Conservation (phyloP, 257 asterid genomes). For the Nicotiana otophora region DNA sequence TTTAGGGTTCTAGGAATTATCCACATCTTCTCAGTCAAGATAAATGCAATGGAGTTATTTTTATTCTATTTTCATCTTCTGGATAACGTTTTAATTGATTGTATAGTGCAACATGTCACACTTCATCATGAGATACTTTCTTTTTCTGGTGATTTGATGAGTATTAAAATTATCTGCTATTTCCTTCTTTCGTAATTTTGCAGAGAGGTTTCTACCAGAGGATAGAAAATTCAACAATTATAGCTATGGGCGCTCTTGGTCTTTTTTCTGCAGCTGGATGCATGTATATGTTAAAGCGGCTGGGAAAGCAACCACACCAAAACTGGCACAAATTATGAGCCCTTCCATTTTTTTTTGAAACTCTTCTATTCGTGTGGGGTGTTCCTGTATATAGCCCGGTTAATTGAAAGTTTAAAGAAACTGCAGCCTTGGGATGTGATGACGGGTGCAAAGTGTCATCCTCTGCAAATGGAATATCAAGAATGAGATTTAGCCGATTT, state of each 20-base stretch:
- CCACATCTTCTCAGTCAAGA: neutral
- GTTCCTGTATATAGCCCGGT: neutral
- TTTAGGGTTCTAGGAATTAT: neutral
- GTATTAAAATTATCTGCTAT: neutral
- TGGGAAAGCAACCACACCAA: slow-evolving; percentile 72
- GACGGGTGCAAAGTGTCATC: neutral
- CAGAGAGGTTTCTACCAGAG: slow-evolving; percentile 58
- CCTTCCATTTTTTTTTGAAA: neutral
- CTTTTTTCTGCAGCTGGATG: slow-evolving; percentile 71
- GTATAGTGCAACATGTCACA: neutral
- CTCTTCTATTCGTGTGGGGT: neutral
- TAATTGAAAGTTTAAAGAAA: neutral
- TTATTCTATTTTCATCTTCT: neutral
- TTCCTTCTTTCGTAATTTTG: slow-evolving; percentile 15
- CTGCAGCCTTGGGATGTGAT: neutral
- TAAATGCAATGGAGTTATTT: neutral
- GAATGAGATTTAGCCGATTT: neutral
- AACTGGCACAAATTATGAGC: slow-evolving; percentile 50
- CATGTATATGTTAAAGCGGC: slow-evolving; percentile 59
- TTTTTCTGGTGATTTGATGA: neutral
- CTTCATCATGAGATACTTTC: neutral
- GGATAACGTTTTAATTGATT: neutral
- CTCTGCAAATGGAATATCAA: slow-evolving; percentile 2
- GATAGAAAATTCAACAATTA: slow-evolving; percentile 55
- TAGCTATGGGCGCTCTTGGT: slow-evolving; percentile 47